A percentile compares a stretch with the other conserved stretches of the same genome.
Evolutionary conservation across 345 rosid genomes (phyloP).

Genomic region (Luvunga scandens): DNA sequence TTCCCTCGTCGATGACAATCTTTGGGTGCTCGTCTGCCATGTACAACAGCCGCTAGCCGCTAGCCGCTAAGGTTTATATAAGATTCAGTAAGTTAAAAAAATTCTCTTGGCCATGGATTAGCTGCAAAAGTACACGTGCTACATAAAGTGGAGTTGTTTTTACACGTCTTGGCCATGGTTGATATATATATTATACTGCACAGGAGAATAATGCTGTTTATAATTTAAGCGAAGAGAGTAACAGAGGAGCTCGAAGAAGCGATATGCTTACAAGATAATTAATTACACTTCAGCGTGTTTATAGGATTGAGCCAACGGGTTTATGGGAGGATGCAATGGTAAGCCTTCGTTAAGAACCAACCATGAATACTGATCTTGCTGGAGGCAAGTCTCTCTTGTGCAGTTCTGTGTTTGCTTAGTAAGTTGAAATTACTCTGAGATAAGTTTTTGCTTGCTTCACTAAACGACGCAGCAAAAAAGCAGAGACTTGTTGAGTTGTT

Average conservation of each 20-base stretch:
- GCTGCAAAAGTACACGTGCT: slow-evolving; percentile 2
- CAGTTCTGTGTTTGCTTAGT: not conserved
- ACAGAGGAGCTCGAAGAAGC: not conserved
- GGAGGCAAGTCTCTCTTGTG: slow-evolving; percentile 11
- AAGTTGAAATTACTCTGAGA: not conserved
- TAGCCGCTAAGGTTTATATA: too few relatives aligned
- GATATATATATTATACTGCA: not conserved
- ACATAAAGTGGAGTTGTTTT: slow-evolving; percentile 7
- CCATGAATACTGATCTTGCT: slow-evolving; percentile 3
- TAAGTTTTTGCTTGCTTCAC: not conserved
- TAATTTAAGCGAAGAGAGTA: not conserved
- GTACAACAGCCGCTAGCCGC: not conserved
- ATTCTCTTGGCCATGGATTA: not conserved
- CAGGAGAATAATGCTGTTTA: not conserved
- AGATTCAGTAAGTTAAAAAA: not conserved
- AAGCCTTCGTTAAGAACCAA: slow-evolving; percentile 27
- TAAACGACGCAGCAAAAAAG: not conserved
- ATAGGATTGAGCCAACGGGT: too few relatives aligned
- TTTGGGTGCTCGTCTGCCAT: not conserved
- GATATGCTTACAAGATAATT: not conserved
- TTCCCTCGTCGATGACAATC: not conserved
- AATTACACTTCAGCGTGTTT: not conserved
- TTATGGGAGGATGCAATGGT: slow-evolving; percentile 29
- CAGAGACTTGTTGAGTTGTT: slow-evolving; percentile 18
- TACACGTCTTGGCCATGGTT: not conserved